Percentiles rank a stretch among this genome's conserved stretches.
Conservation (phyloP, 306 rosid species). For the Alnus rubra region DNA sequence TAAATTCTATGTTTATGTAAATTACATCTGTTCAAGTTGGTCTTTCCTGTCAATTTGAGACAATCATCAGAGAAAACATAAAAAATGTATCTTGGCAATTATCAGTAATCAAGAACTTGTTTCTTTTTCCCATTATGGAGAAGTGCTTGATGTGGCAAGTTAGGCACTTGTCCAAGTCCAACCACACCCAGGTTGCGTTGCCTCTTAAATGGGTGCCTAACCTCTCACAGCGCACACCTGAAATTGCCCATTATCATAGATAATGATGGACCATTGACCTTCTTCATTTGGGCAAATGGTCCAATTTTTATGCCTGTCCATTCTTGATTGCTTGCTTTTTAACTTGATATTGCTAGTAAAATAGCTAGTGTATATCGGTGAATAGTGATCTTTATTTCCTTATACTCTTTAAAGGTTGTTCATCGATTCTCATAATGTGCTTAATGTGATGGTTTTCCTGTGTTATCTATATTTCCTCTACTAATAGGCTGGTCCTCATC, state of each 20-base stretch:
- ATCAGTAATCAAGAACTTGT: neutral
- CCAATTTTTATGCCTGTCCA: neutral
- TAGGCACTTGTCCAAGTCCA: constrained; percentile 2
- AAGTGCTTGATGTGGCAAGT: neutral
- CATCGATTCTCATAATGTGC: constrained; percentile 24
- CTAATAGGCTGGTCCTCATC: constrained; percentile 86
- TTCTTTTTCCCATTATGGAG: neutral
- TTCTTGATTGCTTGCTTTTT: neutral
- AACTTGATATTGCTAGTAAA: neutral
- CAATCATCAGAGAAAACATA: neutral
- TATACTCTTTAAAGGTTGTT: constrained; percentile 8
- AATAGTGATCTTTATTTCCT: constrained; percentile 19
- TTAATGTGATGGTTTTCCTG: neutral
- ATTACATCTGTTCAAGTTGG: neutral
- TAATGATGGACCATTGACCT: neutral
- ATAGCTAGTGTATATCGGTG: constrained; percentile 3
- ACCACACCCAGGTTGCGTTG: neutral
- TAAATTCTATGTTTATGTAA: neutral
- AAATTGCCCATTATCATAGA: neutral
- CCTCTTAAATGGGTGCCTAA: neutral
- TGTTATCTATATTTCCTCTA: constrained; percentile 30
- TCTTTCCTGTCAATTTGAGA: neutral
- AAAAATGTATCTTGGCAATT: neutral
- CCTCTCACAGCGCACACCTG: neutral
- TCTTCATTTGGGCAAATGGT: constrained; percentile 6